phyloP scores from a whole-genome alignment of 2,329 filamentous ascomycete species.

The Paraphaeosphaeria minitans region DNA sequence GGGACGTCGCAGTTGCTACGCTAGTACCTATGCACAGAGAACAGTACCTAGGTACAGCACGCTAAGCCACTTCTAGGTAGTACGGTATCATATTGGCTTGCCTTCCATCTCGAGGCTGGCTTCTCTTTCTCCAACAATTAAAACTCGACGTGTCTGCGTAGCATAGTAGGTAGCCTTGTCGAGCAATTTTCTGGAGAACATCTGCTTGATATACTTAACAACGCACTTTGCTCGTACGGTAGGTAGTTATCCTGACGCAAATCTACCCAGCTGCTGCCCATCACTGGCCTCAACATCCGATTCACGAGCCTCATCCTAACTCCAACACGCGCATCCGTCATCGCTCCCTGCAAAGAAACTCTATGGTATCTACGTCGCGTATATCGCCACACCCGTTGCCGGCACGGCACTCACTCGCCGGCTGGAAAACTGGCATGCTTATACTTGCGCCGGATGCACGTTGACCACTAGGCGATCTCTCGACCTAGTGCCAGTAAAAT shows the following conservation, averaged over 20 bases:
- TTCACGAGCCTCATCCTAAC: neutral
- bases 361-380: neutral
- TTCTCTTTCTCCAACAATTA: neutral
- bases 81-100: neutral
- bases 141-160: neutral
- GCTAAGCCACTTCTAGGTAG: no score
- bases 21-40: no score
- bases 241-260: neutral
- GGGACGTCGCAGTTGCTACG: no score
- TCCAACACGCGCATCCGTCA: neutral
- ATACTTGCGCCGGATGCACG: neutral
- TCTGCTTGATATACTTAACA: neutral
- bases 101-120: neutral
- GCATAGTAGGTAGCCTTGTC: neutral
- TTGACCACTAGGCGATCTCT: neutral
- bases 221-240: neutral
- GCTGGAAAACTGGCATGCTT: neutral
- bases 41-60: no score
- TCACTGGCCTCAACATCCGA: neutral
- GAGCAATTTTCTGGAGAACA: neutral
- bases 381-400: neutral
- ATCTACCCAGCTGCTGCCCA: neutral
- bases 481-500: neutral
- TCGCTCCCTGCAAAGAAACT: neutral
- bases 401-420: neutral